Base-by-base conservation (phyloP, 2,329 filamentous ascomycete species). In the Scedosporium aurantiacum region DNA sequence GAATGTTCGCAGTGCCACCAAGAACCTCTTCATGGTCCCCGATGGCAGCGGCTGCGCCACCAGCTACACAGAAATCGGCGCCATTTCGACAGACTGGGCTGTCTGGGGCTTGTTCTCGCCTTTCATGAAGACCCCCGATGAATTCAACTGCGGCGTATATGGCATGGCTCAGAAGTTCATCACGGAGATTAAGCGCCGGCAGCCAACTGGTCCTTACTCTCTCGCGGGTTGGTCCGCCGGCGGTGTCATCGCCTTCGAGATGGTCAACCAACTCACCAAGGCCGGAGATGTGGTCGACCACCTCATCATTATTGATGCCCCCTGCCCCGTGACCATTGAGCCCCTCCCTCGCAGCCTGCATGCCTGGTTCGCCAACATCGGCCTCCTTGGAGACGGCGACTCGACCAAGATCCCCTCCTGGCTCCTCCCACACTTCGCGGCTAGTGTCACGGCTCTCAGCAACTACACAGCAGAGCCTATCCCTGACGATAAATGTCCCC, bases 161-260 rank as follows among this genome's bases (percentile, higher is more conserved):
- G 79, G 80, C 27, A 78, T 84, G 63, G 78, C 82, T 32, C 70
- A 76, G 41, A 76, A 82, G 66, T 86, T 66, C 47, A 67, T 73
- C 45, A 75, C 79, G 4, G 87, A 90, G 73, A 88, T 91, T 72
- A 86, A 84, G 72, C 82, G 84, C 4, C 85, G 87, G 58, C 87
- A 91, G 72, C 84, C 87, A 2, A 68, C 76, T 23, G 88, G 88
- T 0, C 85, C 86, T 0, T 90, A 89, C 72, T 79, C 80, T 58
- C 73, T 91, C 1, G 82, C 84, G 16, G 89, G 89, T 25, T 91
- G 88, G 88, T 89, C 84, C n/a, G 88, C 87, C 1, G 89, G 88
- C 27, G 88, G 88, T 41, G 86, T 90, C 57, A 85, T 86, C 63
- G 86, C 87, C 50, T 90, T 83, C 67, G 84, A 88, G 66, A 84